Evolutionary conservation across 2,329 filamentous ascomycete genomes (phyloP).

Genomic region (Akanthomyces muscarius): DNA sequence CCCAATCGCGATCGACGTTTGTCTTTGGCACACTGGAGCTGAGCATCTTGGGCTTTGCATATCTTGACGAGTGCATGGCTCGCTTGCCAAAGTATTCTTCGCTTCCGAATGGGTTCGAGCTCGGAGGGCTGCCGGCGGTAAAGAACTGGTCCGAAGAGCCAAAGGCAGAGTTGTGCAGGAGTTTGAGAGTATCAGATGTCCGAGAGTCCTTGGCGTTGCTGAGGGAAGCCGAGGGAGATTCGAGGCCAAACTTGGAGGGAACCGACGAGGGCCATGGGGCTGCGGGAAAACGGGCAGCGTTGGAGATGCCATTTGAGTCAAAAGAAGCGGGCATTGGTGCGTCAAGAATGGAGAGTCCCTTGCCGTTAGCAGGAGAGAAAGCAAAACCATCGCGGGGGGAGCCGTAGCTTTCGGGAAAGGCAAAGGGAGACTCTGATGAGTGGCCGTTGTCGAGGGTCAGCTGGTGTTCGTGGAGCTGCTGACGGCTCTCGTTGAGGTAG

Average conservation of each 20-base stretch:
- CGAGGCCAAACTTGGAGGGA: slow-evolving; percentile 84
- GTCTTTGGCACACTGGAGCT: slow-evolving; percentile 64
- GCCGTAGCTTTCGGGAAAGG: slow-evolving; percentile 64
- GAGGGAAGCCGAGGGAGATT: slow-evolving; percentile 72
- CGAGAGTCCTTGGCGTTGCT: slow-evolving; percentile 56
- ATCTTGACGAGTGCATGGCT: slow-evolving; percentile 64
- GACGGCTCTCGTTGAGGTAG: slow-evolving; percentile 40
- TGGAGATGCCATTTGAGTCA: slow-evolving; percentile 91
- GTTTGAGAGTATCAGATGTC: slow-evolving; percentile 61
- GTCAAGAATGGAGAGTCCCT: slow-evolving; percentile 82
- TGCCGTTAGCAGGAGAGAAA: slow-evolving; percentile 70
- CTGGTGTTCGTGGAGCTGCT: slow-evolving; percentile 43
- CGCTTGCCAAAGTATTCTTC: slow-evolving; percentile 68
- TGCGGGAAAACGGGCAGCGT: slow-evolving; percentile 72
- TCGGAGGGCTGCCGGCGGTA: slow-evolving; percentile 43
- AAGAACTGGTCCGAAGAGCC: slow-evolving; percentile 61
- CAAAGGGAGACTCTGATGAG: slow-evolving; percentile 55
- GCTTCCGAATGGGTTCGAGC: slow-evolving; percentile 48
- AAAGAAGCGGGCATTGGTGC: slow-evolving; percentile 91
- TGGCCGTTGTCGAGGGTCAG: slow-evolving; percentile 53
- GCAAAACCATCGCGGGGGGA: slow-evolving; percentile 81
- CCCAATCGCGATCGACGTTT: slow-evolving; percentile 62
- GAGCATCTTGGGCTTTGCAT: slow-evolving; percentile 63
- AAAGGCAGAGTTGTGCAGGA: slow-evolving; percentile 64
- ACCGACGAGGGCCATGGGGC: slow-evolving; percentile 90